Evolutionary conservation across 305 asterid species (phyloP).

Genomic region (Fraxinus platypoda): DNA sequence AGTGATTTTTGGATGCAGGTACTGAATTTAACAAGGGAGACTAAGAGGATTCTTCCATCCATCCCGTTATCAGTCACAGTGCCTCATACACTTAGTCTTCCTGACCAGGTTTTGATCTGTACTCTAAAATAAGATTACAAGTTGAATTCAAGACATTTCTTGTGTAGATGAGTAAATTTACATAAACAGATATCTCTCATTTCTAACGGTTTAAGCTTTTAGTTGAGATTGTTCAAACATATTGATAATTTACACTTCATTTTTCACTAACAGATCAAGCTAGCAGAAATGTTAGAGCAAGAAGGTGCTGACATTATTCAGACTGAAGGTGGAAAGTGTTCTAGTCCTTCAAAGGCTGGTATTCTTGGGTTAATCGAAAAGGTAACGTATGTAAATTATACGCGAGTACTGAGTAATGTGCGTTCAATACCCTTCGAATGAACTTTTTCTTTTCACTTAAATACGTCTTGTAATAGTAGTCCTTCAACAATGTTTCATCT

Average conservation of each 20-base stretch:
- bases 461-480: neutral
- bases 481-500: neutral
- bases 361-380: slow-evolving; percentile 86
- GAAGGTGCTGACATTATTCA: slow-evolving; percentile 89
- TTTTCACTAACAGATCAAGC: slow-evolving; percentile 51
- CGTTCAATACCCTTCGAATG: neutral
- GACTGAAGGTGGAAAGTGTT: slow-evolving; percentile 86
- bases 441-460: neutral
- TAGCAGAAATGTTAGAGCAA: slow-evolving; percentile 74
- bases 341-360: slow-evolving; percentile 74
- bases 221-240: neutral
- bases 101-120: slow-evolving; percentile 62
- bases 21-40: slow-evolving; percentile 64
- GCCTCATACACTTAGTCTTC: slow-evolving; percentile 89
- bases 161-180: neutral
- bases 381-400: slow-evolving; percentile 34
- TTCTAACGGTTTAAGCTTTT: neutral
- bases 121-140: neutral
- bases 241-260: neutral
- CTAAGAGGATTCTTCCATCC: slow-evolving; percentile 64
- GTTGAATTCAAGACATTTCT: neutral
- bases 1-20: slow-evolving; percentile 39
- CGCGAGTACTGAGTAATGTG: neutral
- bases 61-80: slow-evolving; percentile 74
- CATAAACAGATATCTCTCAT: neutral